Conservation (phyloP, 176 grass and related monocot genomes). For the Aegilops longissima region DNA sequence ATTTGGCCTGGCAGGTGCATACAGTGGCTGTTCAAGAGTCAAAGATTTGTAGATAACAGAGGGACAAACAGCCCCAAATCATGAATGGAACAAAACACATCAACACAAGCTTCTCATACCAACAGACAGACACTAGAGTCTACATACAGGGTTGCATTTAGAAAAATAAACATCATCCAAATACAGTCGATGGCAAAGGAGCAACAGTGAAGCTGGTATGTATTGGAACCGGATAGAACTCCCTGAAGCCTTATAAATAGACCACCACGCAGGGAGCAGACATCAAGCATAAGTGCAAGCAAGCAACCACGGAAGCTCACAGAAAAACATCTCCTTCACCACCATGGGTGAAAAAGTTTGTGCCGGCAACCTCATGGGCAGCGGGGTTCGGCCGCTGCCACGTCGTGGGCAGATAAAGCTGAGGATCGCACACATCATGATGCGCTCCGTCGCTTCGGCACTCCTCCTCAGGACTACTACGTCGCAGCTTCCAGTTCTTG, state of each 20-base stretch:
- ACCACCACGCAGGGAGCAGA: too few species aligned
- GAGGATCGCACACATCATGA: constrained; percentile 47
- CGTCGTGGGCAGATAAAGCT: constrained; percentile 50
- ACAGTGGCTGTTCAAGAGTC: constrained; percentile 19
- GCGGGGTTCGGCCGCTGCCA: constrained; percentile 16
- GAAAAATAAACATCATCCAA: background rate
- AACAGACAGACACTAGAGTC: constrained; percentile 19
- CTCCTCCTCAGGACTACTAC: constrained; percentile 24
- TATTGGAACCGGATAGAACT: background rate
- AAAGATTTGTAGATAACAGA: constrained; percentile 39
- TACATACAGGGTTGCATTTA: constrained; percentile 14
- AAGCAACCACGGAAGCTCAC: too few species aligned
- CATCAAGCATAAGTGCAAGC: too few species aligned
- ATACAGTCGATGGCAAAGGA: constrained; percentile 11
- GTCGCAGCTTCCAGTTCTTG: constrained; percentile 8
- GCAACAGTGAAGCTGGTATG: constrained; percentile 43
- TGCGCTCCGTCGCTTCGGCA: constrained; percentile 29
- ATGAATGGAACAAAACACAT: constrained; percentile 24
- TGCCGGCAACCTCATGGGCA: too few species aligned
- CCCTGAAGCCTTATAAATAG: too few species aligned
- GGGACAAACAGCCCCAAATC: constrained; percentile 45
- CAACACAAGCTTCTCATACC: constrained; percentile 22
- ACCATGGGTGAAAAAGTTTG: constrained; percentile 37
- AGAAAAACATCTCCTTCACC: background rate
- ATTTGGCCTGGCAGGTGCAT: background rate